Percentiles rank a stretch among this genome's conserved stretches.
Evolutionary conservation across 345 rosid species (phyloP).

Genomic region (Citrus cavaleriei): DNA sequence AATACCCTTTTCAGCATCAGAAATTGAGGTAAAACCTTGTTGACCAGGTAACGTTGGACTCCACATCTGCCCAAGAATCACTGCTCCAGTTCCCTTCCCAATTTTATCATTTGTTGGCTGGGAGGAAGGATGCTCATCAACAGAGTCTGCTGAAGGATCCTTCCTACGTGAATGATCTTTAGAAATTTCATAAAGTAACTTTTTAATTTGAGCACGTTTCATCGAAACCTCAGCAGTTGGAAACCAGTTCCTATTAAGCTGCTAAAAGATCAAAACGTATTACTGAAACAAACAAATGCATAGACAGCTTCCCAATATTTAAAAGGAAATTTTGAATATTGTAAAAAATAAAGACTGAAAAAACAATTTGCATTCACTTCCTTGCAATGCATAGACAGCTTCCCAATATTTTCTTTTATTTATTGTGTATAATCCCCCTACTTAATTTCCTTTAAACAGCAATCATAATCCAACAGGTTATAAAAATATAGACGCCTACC

Average conservation of each 20-base stretch:
- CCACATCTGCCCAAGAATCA: constrained; percentile 32
- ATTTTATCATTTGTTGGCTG: constrained; percentile 19
- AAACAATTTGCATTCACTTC: background rate
- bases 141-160: constrained; percentile 28
- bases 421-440: background rate
- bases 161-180: constrained; percentile 31
- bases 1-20: constrained; percentile 27
- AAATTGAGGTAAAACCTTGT: constrained; percentile 29
- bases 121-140: constrained; percentile 27
- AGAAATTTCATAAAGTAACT: constrained; percentile 58
- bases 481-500: background rate
- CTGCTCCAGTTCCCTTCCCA: constrained; percentile 33
- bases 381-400: background rate
- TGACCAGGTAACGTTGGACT: constrained; percentile 27
- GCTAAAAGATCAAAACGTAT: constrained; percentile 16
- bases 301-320: no score
- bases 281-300: background rate
- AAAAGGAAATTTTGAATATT: background rate
- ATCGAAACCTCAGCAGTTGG: constrained; percentile 73
- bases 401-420: background rate
- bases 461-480: background rate
- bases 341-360: background rate
- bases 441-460: background rate
- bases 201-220: constrained; percentile 66
- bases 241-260: constrained; percentile 87